phyloP scores from a whole-genome alignment of 768 basidiomycete genomes.

The Naganishia vishniacii region DNA sequence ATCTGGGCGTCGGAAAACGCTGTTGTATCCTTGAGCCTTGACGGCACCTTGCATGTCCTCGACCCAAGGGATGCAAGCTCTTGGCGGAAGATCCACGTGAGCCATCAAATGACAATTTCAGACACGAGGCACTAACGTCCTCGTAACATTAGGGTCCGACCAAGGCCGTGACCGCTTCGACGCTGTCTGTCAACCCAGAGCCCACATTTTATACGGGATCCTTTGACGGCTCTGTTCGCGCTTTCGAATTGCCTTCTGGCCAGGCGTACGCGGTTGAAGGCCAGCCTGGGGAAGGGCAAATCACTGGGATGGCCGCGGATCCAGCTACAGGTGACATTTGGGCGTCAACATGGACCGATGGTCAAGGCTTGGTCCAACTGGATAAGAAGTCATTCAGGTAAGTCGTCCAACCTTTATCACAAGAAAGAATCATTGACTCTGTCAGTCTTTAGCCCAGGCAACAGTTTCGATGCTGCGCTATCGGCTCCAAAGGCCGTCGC shows the following conservation, averaged over 20 bases:
- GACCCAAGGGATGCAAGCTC: constrained; percentile 67
- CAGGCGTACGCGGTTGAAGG: constrained; percentile 54
- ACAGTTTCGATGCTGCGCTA: not conserved
- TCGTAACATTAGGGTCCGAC: constrained; percentile 64
- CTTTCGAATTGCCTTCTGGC: constrained; percentile 46
- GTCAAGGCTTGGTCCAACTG: not conserved
- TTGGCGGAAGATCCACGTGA: constrained; percentile 60
- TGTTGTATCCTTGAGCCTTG: constrained; percentile 76
- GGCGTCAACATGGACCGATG: constrained; percentile 26
- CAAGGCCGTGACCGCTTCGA: constrained; percentile 64
- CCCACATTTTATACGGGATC: constrained; percentile 74
- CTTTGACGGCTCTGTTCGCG: constrained; percentile 54
- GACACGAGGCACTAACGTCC: not conserved
- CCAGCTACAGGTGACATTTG: constrained; percentile 62
- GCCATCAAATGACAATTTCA: constrained; percentile 27
- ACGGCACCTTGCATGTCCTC: constrained; percentile 73
- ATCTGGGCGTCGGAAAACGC: constrained; percentile 68
- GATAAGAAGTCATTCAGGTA: constrained; percentile 54
- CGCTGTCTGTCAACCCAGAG: constrained; percentile 30
- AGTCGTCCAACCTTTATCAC: constrained; percentile 36
- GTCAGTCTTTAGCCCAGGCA: not conserved
- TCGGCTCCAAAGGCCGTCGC: constrained; percentile 13
- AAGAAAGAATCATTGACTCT: not conserved
- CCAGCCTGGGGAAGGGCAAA: constrained; percentile 63
- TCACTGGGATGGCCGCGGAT: constrained; percentile 59